Evolutionary conservation across 2,329 filamentous ascomycete genomes (phyloP), one percentile per base, ranked within the genome.

Genomic region (Alternaria novae-zelandiae): DNA sequence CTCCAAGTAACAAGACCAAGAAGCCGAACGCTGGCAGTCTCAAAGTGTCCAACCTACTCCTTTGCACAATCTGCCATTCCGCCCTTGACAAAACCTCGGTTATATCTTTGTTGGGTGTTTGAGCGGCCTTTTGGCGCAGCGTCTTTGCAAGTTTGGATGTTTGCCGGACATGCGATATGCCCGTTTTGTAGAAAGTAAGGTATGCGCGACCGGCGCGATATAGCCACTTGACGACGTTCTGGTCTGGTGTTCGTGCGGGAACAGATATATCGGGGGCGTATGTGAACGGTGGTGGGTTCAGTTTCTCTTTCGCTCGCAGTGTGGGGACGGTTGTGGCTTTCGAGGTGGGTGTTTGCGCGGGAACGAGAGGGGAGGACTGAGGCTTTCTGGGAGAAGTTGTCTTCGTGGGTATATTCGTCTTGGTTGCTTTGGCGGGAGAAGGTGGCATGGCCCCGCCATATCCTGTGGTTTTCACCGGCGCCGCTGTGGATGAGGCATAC

Each of bases 181-280:
- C 95, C 1, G 88, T 86, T 81, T 96, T 97, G 88, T 97, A 98
- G 86, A 98, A 98, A 36, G 81, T 80, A 10, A 91, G 71, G 80
- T 97, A 97, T 55, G 91, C 88, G 77, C 91, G 91, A 66, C 93
- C 95, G 26, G 90, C 82, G 46, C 81, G 77, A 73, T 87, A 87
- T 65, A 88, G 83, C 81, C 91, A 87, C 17, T 80, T 79, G 59
- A 87, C 76, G 20, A 82, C 74, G 26, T 82, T 81, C 28, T 86
- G 78, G 8, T 80, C 73, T 20, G 84, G 74, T 17, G 83, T 77
- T 57, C 88, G 85, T 6, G 79, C 76, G 7, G 92, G 92, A 3
- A 92, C 82, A 46, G 84, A 78, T 65, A 97, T 85, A 0, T 87
- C 84, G 0, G 92, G 88, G 0, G 94, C 91, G 21, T 91, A 89